Base-by-base conservation (phyloP, 768 basidiomycete species). In the Brasilioporus rufonigricans region DNA sequence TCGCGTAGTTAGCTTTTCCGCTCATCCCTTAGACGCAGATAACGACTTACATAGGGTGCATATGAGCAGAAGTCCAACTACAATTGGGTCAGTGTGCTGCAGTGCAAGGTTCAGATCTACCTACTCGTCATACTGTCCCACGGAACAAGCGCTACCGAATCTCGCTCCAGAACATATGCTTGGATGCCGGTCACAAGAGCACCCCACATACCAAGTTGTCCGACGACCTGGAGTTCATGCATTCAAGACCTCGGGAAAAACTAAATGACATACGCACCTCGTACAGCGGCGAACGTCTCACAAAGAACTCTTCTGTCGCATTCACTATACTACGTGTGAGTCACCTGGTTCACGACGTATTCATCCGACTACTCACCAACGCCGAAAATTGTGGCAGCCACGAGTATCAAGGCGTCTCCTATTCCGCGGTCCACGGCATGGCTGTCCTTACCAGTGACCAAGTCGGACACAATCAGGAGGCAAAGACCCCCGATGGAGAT, bases 291-390 rank as follows among this genome's bases (percentile, higher is more conserved):
- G 84, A 78, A 52, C 76, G 82, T 53, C 91, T 82, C 36, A 93
- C 92, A 58, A 93, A 83, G 68, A 89, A 89, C 63, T 93, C 92
- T 68, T 94, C 92, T 0, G 89, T 91, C 9, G 92, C 87, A 57
- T 93, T 93, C 18, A 87, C 91, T 92, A 61, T 39, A 24, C 6
- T 36, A 51, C 13, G 38, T n/a, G 55, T 52, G 61, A 61, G 46
- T 45, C 35, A 10, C 19, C 11, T 41, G 13, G 8, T 35, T 7
- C 36, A 8, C 6, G 26, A 19, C 1, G 9, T n/a, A 38, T 27
- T 18, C 16, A 47, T 36, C 21, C 29, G 18, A 33, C 16, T 10
- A 80, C 85, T 50, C 61, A 92, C 90, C 84, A 66, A 93, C 83
- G 23, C 92, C 92, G 64, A 93, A 93, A 6, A 92, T 75, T 0